phyloP scores from a whole-genome alignment of 2,329 filamentous ascomycete species.

The Fusarium denticulatum region DNA sequence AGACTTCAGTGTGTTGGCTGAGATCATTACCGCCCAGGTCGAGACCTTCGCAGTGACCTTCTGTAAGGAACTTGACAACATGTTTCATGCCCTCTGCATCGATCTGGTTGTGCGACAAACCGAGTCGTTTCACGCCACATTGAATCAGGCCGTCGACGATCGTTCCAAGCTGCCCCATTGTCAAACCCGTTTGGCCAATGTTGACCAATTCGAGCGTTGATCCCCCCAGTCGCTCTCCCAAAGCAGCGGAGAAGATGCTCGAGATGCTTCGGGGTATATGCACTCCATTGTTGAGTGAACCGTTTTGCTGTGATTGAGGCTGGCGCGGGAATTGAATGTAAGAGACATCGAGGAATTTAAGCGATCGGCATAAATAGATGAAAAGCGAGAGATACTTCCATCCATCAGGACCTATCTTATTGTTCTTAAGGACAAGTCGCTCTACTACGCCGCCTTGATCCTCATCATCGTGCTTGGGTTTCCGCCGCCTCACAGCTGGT shows the following conservation, averaged over 20 bases:
- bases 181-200: slow-evolving; percentile 81
- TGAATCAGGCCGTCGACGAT: slow-evolving; percentile 85
- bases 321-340: slow-evolving; percentile 78
- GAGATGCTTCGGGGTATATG: slow-evolving; percentile 50
- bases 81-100: slow-evolving; percentile 78
- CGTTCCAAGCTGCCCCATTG: slow-evolving; percentile 73
- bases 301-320: slow-evolving; percentile 43
- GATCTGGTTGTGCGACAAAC: slow-evolving; percentile 84
- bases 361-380: slow-evolving; percentile 85
- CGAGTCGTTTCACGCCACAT: slow-evolving; percentile 80
- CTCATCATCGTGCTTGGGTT: slow-evolving; percentile 53
- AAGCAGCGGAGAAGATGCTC: slow-evolving; percentile 77
- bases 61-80: slow-evolving; percentile 78
- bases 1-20: slow-evolving; percentile 61
- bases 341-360: slow-evolving; percentile 88
- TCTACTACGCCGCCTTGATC: slow-evolving; percentile 80
- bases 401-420: slow-evolving; percentile 85
- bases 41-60: slow-evolving; percentile 83
- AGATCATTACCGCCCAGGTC: slow-evolving; percentile 89
- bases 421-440: slow-evolving; percentile 88
- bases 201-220: slow-evolving; percentile 83
- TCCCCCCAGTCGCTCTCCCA: slow-evolving; percentile 81
- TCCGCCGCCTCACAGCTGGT: slow-evolving; percentile 65
- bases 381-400: slow-evolving; percentile 94
- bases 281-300: slow-evolving; percentile 46